Conservation (phyloP, 441 rosid genomes). For the Pelargonium cotyledonis region DNA sequence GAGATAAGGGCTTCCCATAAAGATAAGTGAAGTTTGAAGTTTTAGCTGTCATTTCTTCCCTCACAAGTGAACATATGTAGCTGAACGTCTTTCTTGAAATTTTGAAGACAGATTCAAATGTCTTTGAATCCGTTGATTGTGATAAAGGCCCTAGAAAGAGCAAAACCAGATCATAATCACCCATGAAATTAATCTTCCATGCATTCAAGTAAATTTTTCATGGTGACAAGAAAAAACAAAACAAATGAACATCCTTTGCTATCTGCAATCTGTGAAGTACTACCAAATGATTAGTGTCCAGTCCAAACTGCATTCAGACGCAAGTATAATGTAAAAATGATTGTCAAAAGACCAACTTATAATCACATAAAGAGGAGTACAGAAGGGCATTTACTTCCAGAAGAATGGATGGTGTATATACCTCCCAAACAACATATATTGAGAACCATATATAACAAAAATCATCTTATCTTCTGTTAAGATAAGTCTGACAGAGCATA, state of each 20-base stretch:
- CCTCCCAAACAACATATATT: too few relatives aligned
- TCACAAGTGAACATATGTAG: slow-evolving; percentile 71
- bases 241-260: slow-evolving; percentile 18
- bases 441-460: too few relatives aligned
- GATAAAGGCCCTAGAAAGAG: slow-evolving; percentile 31
- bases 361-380: background rate
- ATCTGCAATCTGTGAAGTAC: slow-evolving; percentile 12
- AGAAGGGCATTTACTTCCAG: background rate
- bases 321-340: background rate
- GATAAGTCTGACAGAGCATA: too few relatives aligned
- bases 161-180: background rate
- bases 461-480: too few relatives aligned
- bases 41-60: slow-evolving; percentile 53
- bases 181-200: background rate
- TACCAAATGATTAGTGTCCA: background rate
- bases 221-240: slow-evolving; percentile 10
- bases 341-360: background rate
- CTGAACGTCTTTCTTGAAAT: slow-evolving; percentile 67
- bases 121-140: slow-evolving; percentile 34
- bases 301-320: background rate
- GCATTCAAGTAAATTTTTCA: background rate
- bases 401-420: too few relatives aligned
- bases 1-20: slow-evolving; percentile 48
- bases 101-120: slow-evolving; percentile 46
- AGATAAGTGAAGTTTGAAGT: slow-evolving; percentile 44